A percentile compares a stretch with the other conserved stretches of the same genome.
phyloP scores from a whole-genome alignment of 2,329 filamentous ascomycete species.

The Parastagonospora avenae region DNA sequence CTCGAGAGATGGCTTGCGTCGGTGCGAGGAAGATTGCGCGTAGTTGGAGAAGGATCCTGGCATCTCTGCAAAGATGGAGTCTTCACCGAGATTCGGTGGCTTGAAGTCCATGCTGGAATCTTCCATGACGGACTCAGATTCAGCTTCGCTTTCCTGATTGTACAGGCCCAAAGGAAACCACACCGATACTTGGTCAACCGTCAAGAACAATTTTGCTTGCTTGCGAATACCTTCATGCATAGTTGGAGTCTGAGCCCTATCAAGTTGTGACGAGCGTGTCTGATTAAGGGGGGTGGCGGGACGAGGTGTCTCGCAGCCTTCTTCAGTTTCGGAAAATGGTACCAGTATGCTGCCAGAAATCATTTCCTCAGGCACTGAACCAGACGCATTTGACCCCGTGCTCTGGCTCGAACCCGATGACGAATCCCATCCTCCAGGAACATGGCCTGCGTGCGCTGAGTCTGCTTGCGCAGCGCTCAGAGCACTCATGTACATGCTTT shows the following conservation, averaged over 20 bases:
- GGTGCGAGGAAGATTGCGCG: constrained; percentile 48
- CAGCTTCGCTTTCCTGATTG: constrained; percentile 9
- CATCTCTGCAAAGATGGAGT: constrained; percentile 48
- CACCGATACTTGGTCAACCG: constrained; percentile 45
- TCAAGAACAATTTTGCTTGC: constrained; percentile 40
- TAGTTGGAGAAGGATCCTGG: constrained; percentile 57
- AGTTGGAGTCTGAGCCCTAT: constrained; percentile 4
- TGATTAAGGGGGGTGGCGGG: constrained; percentile 38
- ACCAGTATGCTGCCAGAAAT: constrained; percentile 38
- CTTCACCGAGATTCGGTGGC: constrained; percentile 38
- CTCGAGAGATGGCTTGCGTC: constrained; percentile 29
- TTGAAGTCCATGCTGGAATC: constrained; percentile 27
- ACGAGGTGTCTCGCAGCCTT: constrained; percentile 48
- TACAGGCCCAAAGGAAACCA: constrained; percentile 44
- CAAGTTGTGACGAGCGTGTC: constrained; percentile 17
- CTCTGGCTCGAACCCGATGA: constrained; percentile 39
- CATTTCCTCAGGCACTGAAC: constrained; percentile 36
- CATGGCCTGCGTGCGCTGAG: constrained; percentile 20
- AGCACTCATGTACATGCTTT: constrained; percentile 85
- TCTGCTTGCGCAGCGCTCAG: constrained; percentile 51
- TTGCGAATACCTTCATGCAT: constrained; percentile 8
- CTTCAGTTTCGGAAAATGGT: constrained; percentile 35
- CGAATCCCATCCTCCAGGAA: constrained; percentile 53
- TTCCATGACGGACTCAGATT: constrained; percentile 14
- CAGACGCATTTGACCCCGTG: constrained; percentile 33